These are phyloP conservation scores for Camelina sativa DNA, from an alignment of 345 rosid species.

Conservation along the genomic window DNA sequence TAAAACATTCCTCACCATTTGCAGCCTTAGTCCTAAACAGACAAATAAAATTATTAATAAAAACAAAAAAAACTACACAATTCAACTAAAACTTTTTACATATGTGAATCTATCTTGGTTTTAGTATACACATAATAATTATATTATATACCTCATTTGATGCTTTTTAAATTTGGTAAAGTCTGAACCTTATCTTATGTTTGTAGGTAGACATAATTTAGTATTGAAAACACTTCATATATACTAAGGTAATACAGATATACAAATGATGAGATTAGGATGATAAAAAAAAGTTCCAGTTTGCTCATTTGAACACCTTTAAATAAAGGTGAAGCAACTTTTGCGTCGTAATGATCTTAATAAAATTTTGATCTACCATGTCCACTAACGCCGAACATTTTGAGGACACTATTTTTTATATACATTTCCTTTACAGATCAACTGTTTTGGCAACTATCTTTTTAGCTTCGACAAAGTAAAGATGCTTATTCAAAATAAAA, in stretches of 20 bases:
- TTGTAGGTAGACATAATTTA: conserved; percentile 9
- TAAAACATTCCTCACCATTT: conserved; percentile 13
- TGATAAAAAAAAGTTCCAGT: not conserved
- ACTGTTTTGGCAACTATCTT: not conserved
- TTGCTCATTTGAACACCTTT: conserved; percentile 18
- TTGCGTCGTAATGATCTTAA: conserved; percentile 24
- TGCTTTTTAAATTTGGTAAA: not conserved
- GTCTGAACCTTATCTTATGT: conserved; percentile 30
- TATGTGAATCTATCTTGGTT: not conserved
- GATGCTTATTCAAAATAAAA: not conserved
- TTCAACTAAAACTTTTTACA: not conserved
- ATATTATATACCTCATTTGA: not conserved
- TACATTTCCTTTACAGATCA: conserved; percentile 29
- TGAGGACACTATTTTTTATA: not conserved
- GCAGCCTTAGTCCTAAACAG: conserved; percentile 35
- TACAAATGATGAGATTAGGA: conserved; percentile 28
- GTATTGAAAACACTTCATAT: conserved; percentile 20
- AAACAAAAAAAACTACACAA: not conserved
- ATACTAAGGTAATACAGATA: conserved; percentile 21
- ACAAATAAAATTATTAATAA: not conserved
- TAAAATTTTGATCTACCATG: conserved; percentile 27
- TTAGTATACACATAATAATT: not conserved
- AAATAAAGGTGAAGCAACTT: conserved; percentile 21
- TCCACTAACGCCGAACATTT: conserved; percentile 42
- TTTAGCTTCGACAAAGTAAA: not conserved